Conservation (phyloP, 371 early-diverging fungal genomes). For the Apophysomyces sp. region DNA sequence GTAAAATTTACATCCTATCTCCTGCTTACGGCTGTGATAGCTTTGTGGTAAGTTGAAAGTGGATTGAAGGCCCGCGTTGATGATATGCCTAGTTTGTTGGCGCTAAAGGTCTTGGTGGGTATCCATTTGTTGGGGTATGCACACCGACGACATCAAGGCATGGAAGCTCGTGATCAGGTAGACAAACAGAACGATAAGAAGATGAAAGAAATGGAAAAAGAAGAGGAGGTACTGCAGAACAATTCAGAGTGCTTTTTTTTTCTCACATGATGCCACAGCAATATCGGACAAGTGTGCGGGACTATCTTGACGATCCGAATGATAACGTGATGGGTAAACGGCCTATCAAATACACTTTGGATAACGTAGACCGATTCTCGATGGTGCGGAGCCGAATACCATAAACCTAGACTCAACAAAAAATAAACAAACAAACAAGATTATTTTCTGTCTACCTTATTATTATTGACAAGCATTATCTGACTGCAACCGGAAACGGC, state of each 20-base stretch:
- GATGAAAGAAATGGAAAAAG: conserved; percentile 56
- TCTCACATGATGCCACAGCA: conserved; percentile 4
- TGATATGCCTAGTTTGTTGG: conserved; percentile 43
- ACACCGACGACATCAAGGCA: conserved; percentile 58
- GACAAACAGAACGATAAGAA: conserved; percentile 47
- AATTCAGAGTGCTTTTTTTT: background rate
- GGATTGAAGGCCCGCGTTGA: background rate
- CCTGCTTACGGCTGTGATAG: conserved; percentile 17
- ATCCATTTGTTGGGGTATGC: conserved; percentile 72
- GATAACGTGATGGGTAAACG: conserved; percentile 40
- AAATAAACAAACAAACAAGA: background rate
- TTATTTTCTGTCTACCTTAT: background rate
- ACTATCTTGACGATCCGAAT: conserved; percentile 36
- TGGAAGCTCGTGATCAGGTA: conserved; percentile 55
- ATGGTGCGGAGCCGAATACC: conserved; percentile 91
- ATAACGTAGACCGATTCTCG: conserved; percentile 87
- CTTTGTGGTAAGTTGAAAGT: conserved; percentile 29
- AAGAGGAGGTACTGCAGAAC: conserved; percentile 51
- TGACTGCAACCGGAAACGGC: too few relatives aligned
- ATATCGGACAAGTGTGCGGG: conserved; percentile 20
- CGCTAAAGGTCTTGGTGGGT: conserved; percentile 73
- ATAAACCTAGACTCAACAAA: conserved; percentile 24
- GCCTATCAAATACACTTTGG: conserved; percentile 63
- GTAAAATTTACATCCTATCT: conserved; percentile 28
- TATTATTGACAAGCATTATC: too few relatives aligned